These are phyloP conservation scores for Pseudogymnoascus sp. DNA, from an alignment of 2,329 filamentous ascomycete species.

Conservation along the genomic window DNA sequence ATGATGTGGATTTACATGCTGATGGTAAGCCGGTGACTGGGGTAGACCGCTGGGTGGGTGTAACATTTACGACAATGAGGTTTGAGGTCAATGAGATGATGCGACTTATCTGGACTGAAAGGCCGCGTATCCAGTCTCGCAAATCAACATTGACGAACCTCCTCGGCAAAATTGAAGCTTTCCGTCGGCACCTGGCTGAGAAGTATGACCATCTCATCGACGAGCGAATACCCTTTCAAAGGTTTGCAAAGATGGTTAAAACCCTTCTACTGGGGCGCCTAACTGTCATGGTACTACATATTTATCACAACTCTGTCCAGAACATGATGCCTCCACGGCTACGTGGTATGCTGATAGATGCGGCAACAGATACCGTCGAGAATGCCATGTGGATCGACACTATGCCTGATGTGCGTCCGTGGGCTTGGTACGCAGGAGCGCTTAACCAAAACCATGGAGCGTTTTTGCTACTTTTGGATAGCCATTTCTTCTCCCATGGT, in stretches of 20 bases:
- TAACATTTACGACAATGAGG: slow-evolving; percentile 58
- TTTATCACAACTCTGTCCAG: slow-evolving; percentile 44
- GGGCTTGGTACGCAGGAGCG: slow-evolving; percentile 65
- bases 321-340: slow-evolving; percentile 51
- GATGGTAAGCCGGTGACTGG: slow-evolving; percentile 34
- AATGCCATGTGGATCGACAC: slow-evolving; percentile 46
- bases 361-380: slow-evolving; percentile 47
- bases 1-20: slow-evolving; percentile 53
- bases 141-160: slow-evolving; percentile 55
- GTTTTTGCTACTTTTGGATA: slow-evolving; percentile 58
- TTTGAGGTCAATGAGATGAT: slow-evolving; percentile 69
- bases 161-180: slow-evolving; percentile 60
- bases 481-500: slow-evolving; percentile 42
- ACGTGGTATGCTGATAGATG: slow-evolving; percentile 54
- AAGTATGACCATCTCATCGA: slow-evolving; percentile 59
- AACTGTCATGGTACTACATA: slow-evolving; percentile 59
- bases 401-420: slow-evolving; percentile 42
- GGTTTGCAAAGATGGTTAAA: slow-evolving; percentile 55
- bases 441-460: slow-evolving; percentile 66
- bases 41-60: slow-evolving; percentile 53
- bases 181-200: slow-evolving; percentile 54
- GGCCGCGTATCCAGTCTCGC: slow-evolving; percentile 53
- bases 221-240: slow-evolving; percentile 51
- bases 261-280: slow-evolving; percentile 54
- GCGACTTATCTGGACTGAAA: slow-evolving; percentile 61